A percentile compares a stretch with the other conserved stretches of the same genome.
These are phyloP conservation scores for Grosmannia serpens DNA, from an alignment of 2,329 filamentous ascomycete species.

Conservation along the genomic window DNA sequence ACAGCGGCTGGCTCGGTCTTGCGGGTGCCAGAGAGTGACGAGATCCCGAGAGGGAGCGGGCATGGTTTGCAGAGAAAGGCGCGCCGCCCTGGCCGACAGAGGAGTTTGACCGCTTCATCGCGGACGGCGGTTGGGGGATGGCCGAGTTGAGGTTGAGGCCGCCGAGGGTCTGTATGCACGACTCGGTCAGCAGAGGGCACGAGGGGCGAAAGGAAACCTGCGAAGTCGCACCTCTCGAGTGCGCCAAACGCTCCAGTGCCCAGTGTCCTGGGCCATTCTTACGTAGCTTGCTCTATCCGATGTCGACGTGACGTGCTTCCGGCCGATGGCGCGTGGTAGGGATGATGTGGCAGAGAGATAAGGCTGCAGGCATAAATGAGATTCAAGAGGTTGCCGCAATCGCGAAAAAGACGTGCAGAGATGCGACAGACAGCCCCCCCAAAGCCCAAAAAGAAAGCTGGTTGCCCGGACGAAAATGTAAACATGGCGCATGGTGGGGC, in stretches of 20 bases:
- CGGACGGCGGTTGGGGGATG: conserved; percentile 83
- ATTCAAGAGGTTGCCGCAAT: background rate
- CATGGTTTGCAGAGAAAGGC: conserved; percentile 56
- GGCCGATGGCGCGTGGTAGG: background rate
- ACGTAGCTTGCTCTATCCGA: background rate
- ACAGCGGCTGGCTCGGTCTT: conserved; percentile 76
- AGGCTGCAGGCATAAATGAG: background rate
- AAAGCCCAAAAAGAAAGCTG: background rate
- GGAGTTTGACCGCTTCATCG: conserved; percentile 86
- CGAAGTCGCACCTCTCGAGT: conserved; percentile 64
- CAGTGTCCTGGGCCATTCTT: conserved; percentile 76
- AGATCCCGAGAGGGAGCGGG: conserved; percentile 70
- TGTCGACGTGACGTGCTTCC: background rate
- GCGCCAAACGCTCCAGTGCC: conserved; percentile 83
- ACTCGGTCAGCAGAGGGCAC: conserved; percentile 2
- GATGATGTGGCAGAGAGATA: background rate
- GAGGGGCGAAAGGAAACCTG: background rate
- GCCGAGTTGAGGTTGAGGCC: conserved; percentile 71
- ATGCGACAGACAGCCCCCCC: background rate
- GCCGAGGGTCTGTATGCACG: conserved; percentile 59
- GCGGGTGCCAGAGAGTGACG: conserved; percentile 76
- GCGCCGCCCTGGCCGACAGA: conserved; percentile 53
- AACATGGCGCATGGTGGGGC: conserved; percentile 10
- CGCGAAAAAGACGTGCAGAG: background rate
- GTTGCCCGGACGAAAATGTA: conserved; percentile 9